Percentiles rank a stretch among this genome's conserved stretches.
Conservation (phyloP, 2,329 filamentous ascomycete species). For the Microdochium nivale region DNA sequence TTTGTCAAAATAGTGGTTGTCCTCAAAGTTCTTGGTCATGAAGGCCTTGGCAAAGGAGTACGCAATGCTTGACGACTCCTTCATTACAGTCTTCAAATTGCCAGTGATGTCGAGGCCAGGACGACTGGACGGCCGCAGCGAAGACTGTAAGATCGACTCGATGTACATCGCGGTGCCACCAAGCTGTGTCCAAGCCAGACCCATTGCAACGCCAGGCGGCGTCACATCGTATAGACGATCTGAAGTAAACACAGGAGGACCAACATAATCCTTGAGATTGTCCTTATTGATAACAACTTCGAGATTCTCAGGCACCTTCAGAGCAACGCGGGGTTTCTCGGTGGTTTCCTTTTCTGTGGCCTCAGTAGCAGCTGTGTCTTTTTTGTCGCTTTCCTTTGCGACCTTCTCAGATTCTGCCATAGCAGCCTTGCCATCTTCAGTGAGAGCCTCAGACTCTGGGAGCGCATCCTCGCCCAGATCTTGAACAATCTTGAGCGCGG, state of each 20-base stretch:
- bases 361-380: conserved; percentile 18
- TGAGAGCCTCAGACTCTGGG: conserved; percentile 73
- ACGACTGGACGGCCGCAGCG: conserved; percentile 63
- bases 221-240: conserved; percentile 92
- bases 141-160: conserved; percentile 86
- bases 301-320: conserved; percentile 79
- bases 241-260: conserved; percentile 89
- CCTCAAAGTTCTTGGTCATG: conserved; percentile 75
- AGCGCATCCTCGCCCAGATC: conserved; percentile 82
- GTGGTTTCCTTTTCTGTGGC: conserved; percentile 54
- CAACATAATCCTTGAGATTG: conserved; percentile 93
- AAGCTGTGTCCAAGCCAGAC: conserved; percentile 95
- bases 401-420: conserved; percentile 64
- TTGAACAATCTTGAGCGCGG: conserved; percentile 92
- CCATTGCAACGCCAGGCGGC: conserved; percentile 93
- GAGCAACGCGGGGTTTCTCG: conserved; percentile 62
- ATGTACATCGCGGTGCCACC: conserved; percentile 95
- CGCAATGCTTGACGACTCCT: conserved; percentile 89
- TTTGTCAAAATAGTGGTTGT: conserved; percentile 94
- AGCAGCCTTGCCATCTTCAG: conserved; percentile 75
- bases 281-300: conserved; percentile 81
- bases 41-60: conserved; percentile 93
- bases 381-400: conserved; percentile 35
- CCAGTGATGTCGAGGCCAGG: conserved; percentile 85
- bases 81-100: conserved; percentile 95